phyloP scores from a whole-genome alignment of 768 basidiomycete species.

The Hemileccinum rubropunctum region DNA sequence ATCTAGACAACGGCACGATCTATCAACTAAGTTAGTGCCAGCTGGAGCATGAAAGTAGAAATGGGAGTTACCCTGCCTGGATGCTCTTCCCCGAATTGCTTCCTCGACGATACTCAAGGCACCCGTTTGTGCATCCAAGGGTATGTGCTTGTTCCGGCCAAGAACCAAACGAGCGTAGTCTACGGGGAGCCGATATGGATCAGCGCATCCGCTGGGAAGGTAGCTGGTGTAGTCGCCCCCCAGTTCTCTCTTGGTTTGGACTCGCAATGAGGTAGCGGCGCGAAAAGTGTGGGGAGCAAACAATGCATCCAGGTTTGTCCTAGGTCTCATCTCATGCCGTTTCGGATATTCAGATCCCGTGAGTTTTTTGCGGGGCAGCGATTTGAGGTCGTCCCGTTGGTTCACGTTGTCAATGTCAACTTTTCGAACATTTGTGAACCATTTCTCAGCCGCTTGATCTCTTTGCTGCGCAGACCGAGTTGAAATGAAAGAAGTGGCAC shows the following conservation, averaged over 20 bases:
- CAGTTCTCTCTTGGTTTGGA: slow-evolving; percentile 34
- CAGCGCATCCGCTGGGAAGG: slow-evolving; percentile 28
- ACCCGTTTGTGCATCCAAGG: slow-evolving; percentile 36
- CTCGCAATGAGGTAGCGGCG: slow-evolving; percentile 13
- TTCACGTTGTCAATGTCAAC: slow-evolving; percentile 13
- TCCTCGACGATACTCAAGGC: slow-evolving; percentile 40
- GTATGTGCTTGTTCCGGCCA: slow-evolving; percentile 41
- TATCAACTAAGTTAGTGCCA: background rate
- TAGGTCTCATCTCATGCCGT: slow-evolving; percentile 21
- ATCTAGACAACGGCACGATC: slow-evolving; percentile 10
- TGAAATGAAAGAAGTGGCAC: slow-evolving; percentile 20
- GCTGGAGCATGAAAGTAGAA: background rate
- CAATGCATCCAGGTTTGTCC: slow-evolving; percentile 20
- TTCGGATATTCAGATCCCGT: background rate
- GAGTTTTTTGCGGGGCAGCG: slow-evolving; percentile 5
- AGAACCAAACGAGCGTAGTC: slow-evolving; percentile 43
- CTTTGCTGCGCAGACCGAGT: slow-evolving; percentile 20
- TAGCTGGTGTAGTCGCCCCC: slow-evolving; percentile 55
- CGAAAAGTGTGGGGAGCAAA: slow-evolving; percentile 10
- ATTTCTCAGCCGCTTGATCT: slow-evolving; percentile 23
- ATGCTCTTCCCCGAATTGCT: slow-evolving; percentile 7
- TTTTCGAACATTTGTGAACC: slow-evolving; percentile 21
- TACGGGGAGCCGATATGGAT: slow-evolving; percentile 35
- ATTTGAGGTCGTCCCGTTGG: background rate
- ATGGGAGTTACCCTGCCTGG: slow-evolving; percentile 11